Base-by-base conservation (phyloP, 2,329 filamentous ascomycete genomes). In the Coleophoma eucalyptorum region DNA sequence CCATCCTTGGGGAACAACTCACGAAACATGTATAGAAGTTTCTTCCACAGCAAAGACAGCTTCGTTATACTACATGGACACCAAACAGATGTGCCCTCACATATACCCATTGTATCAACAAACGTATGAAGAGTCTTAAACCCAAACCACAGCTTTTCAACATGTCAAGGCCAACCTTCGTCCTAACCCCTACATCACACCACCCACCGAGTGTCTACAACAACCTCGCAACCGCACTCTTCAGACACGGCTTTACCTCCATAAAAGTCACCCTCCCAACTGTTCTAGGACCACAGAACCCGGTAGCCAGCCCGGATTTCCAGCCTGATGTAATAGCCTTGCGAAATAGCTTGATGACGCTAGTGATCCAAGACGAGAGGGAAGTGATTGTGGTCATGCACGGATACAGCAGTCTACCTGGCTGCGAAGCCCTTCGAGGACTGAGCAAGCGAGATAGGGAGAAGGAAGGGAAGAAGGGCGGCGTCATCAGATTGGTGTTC, bases 121-220 rank as follows among this genome's bases (percentile, higher is more conserved):
- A n/a, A 26, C 26, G 10, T 6, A 26, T 26, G 26, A 26, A 26
- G 26, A 26, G 6, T 26, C 26, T 26, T 26, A 7, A 26, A 6
- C 6, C 26, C 26, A 26, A 3, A 26, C 21, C 26, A 26, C 26
- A 26, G 4, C 26, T 7, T 26, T 26, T 5, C 26, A 42, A 18
- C 19, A 62, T 62, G 58, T 55, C 58, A 42, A 61, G 52, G 50
- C 69, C 70, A 49, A 69, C 67, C 4, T 63, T 74, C 11, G 53
- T 74, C 52, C 69, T 71, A 45, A 58, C 73, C 48, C 69, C 64
- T 7, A 70, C 68, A 47, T 62, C 68, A 42, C 72, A 67, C 62
- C 71, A 73, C 54, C 59, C 58, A 34, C 61, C 67, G 10, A 58
- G 46, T 33, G 67, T 68, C 56, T 73, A 68, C 52, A 55, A 66